Evolutionary conservation across 78 protist species (phyloP), one percentile per base, ranked within the genome.

Genomic region (Isochrysis galbana): DNA sequence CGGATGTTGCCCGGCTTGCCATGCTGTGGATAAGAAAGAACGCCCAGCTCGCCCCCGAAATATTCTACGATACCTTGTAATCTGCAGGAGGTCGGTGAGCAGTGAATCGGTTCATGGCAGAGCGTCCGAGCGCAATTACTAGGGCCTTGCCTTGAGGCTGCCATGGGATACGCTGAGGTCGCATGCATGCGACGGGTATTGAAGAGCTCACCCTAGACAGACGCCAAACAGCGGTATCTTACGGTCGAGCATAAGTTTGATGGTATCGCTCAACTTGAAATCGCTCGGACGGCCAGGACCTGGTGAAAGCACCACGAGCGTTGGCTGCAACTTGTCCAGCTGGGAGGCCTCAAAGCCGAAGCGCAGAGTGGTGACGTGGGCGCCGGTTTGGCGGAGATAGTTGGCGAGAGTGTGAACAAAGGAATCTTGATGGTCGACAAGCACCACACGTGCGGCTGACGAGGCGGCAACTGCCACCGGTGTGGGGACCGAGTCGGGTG

Each of bases 381-480:
- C 88, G 54, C 88, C 88, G 44, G 88, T 44, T 54, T 91, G 93
- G n/a, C 90, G 70, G 23, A 91, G 1, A 69, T 91, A 91, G 93
- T 91, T 91, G 67, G 91, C 93, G 69, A 91, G 93, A 38, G 93
- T 91, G 84, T 91, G 90, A 34, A 91, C 93, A 67, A 91, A 91
- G 55, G 93, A 91, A 69, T 91, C 93, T 51, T 91, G 90, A 61
- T 83, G 90, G 83, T 83, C 90, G 44, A 91, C 55, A 72, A 91
- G 90, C n/a, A 61, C n/a, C 23, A 61, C 0, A 17, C 44, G 4
- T 26, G 36, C 44, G 42, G n/a, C 78, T 26, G 44, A 5, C 44
- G 44, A 17, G 44, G 82, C 41, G 44, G 42, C 26, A 22, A 2
- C 44, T 21, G 44, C 36, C 44, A 42, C 38, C 42, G 2, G 2